These are phyloP conservation scores for Houttuynia cordata DNA, from an alignment of 164 flowering plant species.

Conservation along the genomic window DNA sequence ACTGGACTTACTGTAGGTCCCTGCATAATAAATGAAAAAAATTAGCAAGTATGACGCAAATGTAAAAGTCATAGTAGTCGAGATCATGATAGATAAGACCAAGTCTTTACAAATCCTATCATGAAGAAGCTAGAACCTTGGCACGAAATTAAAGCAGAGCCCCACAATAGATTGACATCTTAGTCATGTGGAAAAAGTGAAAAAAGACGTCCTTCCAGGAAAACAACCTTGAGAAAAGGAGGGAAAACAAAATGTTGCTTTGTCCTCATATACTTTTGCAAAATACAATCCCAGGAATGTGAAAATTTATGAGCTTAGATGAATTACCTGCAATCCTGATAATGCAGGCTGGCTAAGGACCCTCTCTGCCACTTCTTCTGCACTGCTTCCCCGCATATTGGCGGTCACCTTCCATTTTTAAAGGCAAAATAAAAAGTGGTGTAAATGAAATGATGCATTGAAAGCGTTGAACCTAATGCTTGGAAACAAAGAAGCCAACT, in stretches of 20 bases:
- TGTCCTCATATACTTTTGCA: neutral
- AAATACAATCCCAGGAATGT: neutral
- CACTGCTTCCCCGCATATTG: conserved; percentile 88
- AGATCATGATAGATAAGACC: too few relatives aligned
- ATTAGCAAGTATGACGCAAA: neutral
- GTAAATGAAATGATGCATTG: neutral
- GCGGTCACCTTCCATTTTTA: conserved; percentile 60
- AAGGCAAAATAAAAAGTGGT: conserved; percentile 4
- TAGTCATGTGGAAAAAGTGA: too few relatives aligned
- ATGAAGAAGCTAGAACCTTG: too few relatives aligned
- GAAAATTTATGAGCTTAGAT: neutral
- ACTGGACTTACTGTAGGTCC: conserved; percentile 96
- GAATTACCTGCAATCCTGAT: conserved; percentile 77
- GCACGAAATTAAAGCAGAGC: too few relatives aligned
- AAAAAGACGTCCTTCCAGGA: too few relatives aligned
- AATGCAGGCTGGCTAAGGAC: conserved; percentile 66
- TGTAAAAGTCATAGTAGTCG: neutral
- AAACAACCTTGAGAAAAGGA: too few relatives aligned
- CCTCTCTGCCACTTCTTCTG: conserved; percentile 81
- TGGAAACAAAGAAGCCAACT: neutral
- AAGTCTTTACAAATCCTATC: too few relatives aligned
- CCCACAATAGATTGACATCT: too few relatives aligned
- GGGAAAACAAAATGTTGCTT: too few relatives aligned
- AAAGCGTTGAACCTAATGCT: neutral
- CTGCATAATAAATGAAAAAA: conserved; percentile 20